Evolutionary conservation across 1,139 yeast genomes (phyloP).

Genomic region (Protomyces gravidus): DNA sequence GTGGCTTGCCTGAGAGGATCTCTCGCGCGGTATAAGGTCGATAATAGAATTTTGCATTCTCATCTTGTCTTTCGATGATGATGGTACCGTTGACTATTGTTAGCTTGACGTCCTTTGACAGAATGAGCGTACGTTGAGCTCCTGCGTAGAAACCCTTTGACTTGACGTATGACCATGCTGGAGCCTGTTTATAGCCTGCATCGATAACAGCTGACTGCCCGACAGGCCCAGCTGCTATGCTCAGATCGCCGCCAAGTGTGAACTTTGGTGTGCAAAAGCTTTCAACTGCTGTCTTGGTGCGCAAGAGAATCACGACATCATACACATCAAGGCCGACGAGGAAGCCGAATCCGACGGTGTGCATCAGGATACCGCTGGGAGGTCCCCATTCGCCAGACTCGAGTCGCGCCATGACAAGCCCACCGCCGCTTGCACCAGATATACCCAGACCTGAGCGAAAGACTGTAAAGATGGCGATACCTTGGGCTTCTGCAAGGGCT

Average conservation of each 20-base stretch:
- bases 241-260: constrained; percentile 20
- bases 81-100: constrained; percentile 20
- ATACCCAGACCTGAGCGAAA: constrained; percentile 20
- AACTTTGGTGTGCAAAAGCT: constrained; percentile 15
- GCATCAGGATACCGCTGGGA: constrained; percentile 19
- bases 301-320: constrained; percentile 21
- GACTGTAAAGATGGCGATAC: constrained; percentile 28
- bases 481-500: constrained; percentile 17
- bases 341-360: constrained; percentile 26
- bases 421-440: constrained; percentile 22
- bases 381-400: constrained; percentile 20
- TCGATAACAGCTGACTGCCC: constrained; percentile 16
- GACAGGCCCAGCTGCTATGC: constrained; percentile 21
- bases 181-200: constrained; percentile 19
- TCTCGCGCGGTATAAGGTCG: constrained; percentile 8
- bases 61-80: constrained; percentile 20
- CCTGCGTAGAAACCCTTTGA: constrained; percentile 28
- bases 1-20: constrained; percentile 15
- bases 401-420: constrained; percentile 19
- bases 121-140: neutral
- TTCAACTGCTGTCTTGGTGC: constrained; percentile 20
- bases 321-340: constrained; percentile 23
- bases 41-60: constrained; percentile 21
- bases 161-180: constrained; percentile 25
- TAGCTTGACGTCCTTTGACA: neutral